Conservation (phyloP, 352 stramenopile genomes). For the Pythium pectinolyticum region DNA sequence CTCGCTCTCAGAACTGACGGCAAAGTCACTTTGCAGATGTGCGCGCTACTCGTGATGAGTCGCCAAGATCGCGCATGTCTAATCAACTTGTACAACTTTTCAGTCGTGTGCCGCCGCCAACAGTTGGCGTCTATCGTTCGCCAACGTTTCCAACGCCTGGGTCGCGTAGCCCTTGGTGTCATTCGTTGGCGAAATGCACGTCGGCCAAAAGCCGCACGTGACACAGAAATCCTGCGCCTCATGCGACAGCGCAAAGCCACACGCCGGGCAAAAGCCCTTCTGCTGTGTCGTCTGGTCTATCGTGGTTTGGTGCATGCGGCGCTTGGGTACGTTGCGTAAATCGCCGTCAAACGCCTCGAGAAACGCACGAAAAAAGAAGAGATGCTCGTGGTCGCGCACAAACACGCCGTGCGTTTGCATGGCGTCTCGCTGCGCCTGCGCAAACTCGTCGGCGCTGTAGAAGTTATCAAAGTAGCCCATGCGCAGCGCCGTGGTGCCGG, state of each 20-base stretch:
- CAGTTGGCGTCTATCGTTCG: slow-evolving; percentile 16
- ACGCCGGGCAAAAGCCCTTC: slow-evolving; percentile 36
- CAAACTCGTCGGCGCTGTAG: slow-evolving; percentile 45
- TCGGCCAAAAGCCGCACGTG: slow-evolving; percentile 73
- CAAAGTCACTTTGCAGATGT: too few species aligned
- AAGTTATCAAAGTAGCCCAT: slow-evolving; percentile 61
- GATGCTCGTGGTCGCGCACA: slow-evolving; percentile 64
- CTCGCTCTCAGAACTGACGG: too few species aligned
- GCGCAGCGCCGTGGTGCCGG: slow-evolving; percentile 67
- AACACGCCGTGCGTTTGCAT: slow-evolving; percentile 49
- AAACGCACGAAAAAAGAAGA: slow-evolving; percentile 73
- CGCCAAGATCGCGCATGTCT: too few species aligned
- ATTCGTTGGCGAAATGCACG: slow-evolving; percentile 53
- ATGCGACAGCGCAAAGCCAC: slow-evolving; percentile 47
- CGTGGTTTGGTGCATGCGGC: slow-evolving; percentile 6
- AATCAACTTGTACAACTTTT: too few species aligned
- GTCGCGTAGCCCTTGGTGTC: slow-evolving; percentile 50
- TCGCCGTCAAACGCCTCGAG: slow-evolving; percentile 49
- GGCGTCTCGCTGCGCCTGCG: slow-evolving; percentile 27
- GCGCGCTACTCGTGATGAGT: too few species aligned
- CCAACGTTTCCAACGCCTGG: slow-evolving; percentile 44
- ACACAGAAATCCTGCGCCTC: slow-evolving; percentile 52
- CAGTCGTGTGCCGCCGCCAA: too few species aligned
- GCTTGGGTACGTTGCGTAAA: slow-evolving; percentile 44
- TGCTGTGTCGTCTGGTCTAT: slow-evolving; percentile 9